phyloP scores from a whole-genome alignment of 495 filamentous ascomycete genomes.

The Beverwykella pulmonaria region DNA sequence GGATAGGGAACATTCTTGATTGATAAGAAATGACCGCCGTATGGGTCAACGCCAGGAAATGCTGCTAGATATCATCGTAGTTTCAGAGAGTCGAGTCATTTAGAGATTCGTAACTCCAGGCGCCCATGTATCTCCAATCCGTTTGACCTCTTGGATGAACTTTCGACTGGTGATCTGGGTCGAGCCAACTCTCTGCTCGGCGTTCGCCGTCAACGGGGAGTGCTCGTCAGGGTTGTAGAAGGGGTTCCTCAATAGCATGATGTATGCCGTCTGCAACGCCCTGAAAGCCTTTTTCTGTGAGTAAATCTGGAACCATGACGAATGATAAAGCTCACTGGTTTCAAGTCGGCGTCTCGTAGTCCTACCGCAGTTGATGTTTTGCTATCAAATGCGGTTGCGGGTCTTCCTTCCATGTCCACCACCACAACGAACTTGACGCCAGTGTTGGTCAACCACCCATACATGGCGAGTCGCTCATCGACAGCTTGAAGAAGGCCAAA shows the following conservation, averaged over 20 bases:
- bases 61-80: not conserved
- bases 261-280: slow-evolving; percentile 88
- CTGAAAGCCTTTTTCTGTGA: slow-evolving; percentile 68
- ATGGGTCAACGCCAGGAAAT: slow-evolving; percentile 6
- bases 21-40: not conserved
- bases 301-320: not conserved
- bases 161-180: slow-evolving; percentile 76
- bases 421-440: slow-evolving; percentile 86
- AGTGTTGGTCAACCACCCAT: slow-evolving; percentile 97
- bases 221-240: slow-evolving; percentile 93
- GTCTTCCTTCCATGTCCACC: slow-evolving; percentile 77
- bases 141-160: slow-evolving; percentile 79
- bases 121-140: slow-evolving; percentile 75
- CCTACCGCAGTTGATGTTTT: slow-evolving; percentile 54
- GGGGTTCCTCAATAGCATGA: slow-evolving; percentile 85
- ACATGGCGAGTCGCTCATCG: slow-evolving; percentile 87
- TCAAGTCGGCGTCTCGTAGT: slow-evolving; percentile 80
- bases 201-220: slow-evolving; percentile 52
- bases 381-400: slow-evolving; percentile 37
- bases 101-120: slow-evolving; percentile 53
- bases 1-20: not conserved
- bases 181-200: slow-evolving; percentile 50
- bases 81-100: not conserved
- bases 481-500: slow-evolving; percentile 88
- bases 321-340: slow-evolving; percentile 60